Base-by-base conservation (phyloP, 2,329 filamentous ascomycete genomes). In the Apiospora phragmitis region DNA sequence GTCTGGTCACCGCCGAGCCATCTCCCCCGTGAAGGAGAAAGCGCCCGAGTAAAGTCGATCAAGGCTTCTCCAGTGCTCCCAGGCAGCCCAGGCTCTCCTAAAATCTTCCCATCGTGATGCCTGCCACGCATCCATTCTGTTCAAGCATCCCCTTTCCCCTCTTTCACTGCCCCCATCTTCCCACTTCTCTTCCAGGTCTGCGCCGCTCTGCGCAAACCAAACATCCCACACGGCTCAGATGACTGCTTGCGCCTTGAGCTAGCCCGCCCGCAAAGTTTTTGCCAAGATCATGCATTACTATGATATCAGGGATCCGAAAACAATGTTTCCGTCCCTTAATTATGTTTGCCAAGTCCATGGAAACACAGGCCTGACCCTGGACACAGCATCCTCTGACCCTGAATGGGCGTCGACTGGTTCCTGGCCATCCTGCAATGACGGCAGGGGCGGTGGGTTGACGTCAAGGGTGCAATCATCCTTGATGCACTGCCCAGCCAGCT, bases 301-400 rank as follows among this genome's bases (percentile, higher is more conserved):
- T 4, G 18, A 38, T 35, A 62, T 62, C 55, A 62, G 32, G 55
- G 55, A 38, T 62, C 11, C 18, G 18, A 38, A 62, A 62, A 62
- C 55, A 62, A n/a, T 62, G 55, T 62, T 62, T 62, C 55, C 18
- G 55, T 62, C 55, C 55, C 55, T 62, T 62, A 62, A 62, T 62
- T 24, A 32, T 62, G 18, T 62, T 62, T 62, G 55, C 55, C 55
- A 62, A 62, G 55, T 38, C 55, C 9, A 4, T 29, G 55, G 32
- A 62, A 62, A 59, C 29, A 21, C 55, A 62, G 8, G 32, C 55
- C 55, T 38, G 55, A n/a, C 49, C 49, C 29, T 14, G 49, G 26
- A 55, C 49, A 32, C 32, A 38, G n/a, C 29, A 59, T 29, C 51
- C 18, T 47, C 21, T 47, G 43, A 35, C 51, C 32, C 8, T 32